Base-by-base conservation (phyloP, 331 rosid species). In the Arachis monticola region DNA sequence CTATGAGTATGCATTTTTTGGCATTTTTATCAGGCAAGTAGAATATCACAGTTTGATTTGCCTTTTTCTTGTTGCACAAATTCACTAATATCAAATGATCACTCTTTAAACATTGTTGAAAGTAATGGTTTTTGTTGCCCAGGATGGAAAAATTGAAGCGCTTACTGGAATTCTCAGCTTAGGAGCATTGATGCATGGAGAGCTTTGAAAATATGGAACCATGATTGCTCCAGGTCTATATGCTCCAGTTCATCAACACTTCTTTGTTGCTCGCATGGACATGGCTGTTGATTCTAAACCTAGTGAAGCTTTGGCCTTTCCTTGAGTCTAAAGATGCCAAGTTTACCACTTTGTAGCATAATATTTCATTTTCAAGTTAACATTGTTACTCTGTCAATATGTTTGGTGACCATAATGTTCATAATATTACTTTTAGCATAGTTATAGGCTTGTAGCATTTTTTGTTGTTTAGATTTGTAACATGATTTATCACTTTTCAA, bases 61-160 rank as follows among this genome's bases (percentile, higher is more conserved):
- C 13, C 47, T 51, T 42, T 59, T 53, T 13, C 59, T 58, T 46
- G 50, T 66, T 72, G 73, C 76, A 53, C 64, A 42, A 66, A 8
- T 70, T 66, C 67, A 46, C 76, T 50, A 58, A 55, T 72, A 48
- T 78, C 31, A 45, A 59, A 53, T 38, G 68, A 3, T 10, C 44
- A 17, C 51, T 45, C 63, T 69, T 57, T 75, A 62, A 59, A 42
- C 17, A 64, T 27, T 73, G 64, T 75, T 81, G 72, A 77, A 67
- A 62, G 79, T 42, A 35, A 7, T 14, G 73, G 70, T 35, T 47
- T 74, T 17, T 69, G 53, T 72, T 73, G 77, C 79, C 81, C 88
- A 94, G 98, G 98, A 94, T 84, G 98, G 98, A 45, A 94, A 82
- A 81, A 94, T 94, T 76, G 98, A 94, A 88, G 96, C 97, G 84